Conservation (phyloP, 2,329 filamentous ascomycete genomes). For the Ceratocystis albifundus region DNA sequence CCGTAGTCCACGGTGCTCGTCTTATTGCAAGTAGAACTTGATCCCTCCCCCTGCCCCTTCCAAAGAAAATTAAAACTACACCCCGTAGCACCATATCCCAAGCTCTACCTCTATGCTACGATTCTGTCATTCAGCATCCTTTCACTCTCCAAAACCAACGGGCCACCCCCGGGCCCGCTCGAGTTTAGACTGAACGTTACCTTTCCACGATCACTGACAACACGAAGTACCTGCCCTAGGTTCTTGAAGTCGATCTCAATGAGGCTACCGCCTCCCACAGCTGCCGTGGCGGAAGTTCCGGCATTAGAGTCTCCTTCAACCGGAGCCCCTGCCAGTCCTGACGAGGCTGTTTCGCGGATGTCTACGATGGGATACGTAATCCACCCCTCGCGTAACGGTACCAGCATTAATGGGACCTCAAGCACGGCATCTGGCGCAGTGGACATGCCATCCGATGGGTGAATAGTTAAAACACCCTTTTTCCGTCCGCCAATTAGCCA, state of each 20-base stretch:
- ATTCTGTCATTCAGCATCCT: conserved; percentile 23
- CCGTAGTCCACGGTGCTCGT: not conserved
- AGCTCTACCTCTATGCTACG: not conserved
- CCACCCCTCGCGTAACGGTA: conserved; percentile 68
- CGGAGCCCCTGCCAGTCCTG: conserved; percentile 25
- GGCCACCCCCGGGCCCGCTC: conserved; percentile 52
- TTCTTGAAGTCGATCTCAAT: conserved; percentile 76
- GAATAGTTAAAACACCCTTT: conserved; percentile 63
- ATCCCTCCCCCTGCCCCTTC: no score
- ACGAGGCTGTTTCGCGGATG: conserved; percentile 49
- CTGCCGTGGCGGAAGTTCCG: conserved; percentile 25
- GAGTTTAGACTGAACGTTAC: conserved; percentile 64
- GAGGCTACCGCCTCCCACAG: conserved; percentile 28
- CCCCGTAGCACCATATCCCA: not conserved
- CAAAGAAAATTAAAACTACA: no score
- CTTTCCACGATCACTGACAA: conserved; percentile 57
- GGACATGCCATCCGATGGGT: conserved; percentile 26
- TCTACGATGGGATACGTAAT: conserved; percentile 70
- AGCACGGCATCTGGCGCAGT: not conserved
- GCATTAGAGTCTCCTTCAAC: conserved; percentile 35
- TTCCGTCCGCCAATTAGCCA: conserved; percentile 80
- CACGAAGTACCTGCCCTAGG: conserved; percentile 62
- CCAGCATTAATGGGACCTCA: conserved; percentile 56
- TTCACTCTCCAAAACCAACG: conserved; percentile 55
- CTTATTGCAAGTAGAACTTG: not conserved